Evolutionary conservation across 345 rosid genomes (phyloP), one percentile per base, ranked within the genome.

Genomic region (Linum trigynum): DNA sequence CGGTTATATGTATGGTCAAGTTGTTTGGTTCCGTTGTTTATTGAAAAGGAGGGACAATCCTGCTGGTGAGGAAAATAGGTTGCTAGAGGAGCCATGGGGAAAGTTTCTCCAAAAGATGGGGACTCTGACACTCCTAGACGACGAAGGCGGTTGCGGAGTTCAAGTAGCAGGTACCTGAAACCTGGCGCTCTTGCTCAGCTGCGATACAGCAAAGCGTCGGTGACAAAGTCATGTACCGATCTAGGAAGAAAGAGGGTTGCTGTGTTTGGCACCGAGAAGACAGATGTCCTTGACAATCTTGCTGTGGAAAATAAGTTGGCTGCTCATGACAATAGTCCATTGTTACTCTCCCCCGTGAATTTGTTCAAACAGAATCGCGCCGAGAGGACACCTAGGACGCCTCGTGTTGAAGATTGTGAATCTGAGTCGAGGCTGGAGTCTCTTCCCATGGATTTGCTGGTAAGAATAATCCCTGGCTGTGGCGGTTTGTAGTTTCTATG

Each of bases 401-500:
- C 97, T 4, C 81, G 76, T 16, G 64, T 66, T 66, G 86, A 79
- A 23, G 77, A 75, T 42, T 75, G 75, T 23, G 74, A 77, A 12
- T 86, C 87, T 2, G 97, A 86, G 38, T 90, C 98, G 39, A 73
- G 79, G 71, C 82, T 92, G 0, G 97, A 92, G 66, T 80, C 88
- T 73, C 97, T 92, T 64, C 96, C 94, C 53, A 82, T 86, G 85
- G 98, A 90, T 68, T 62, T 92, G 65, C 76, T 92, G 97, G 98
- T 92, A 84, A 62, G 39, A 7, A 39, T 66, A 7, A 35, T 45
- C 67, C 59, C 58, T 60, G 23, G 57, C 17, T 6, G 36, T 10
- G 51, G 7, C 2, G 53, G 3, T 48, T 12, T 48, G 53, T 48
- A 48, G 14, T 48, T 12, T 12, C 14, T 15, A 5, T 9, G 53